Conservation (phyloP, 345 rosid genomes). For the Ricinus communis region DNA sequence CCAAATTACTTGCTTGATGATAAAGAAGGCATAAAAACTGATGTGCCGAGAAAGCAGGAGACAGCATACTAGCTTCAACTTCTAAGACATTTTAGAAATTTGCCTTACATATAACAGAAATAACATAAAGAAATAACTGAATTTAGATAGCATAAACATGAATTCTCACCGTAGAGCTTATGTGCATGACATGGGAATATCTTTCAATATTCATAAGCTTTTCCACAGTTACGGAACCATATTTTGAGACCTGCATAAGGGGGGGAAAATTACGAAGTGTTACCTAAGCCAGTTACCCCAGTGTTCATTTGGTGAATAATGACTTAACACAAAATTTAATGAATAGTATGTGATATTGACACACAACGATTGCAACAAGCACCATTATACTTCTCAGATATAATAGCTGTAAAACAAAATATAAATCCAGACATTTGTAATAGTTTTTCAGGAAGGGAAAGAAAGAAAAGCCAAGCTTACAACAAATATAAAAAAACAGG, state of each 20-base stretch:
- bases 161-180: slow-evolving; percentile 83
- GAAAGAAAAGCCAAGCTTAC: background rate
- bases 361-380: background rate
- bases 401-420: background rate
- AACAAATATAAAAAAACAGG: background rate
- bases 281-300: background rate
- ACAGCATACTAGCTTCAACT: background rate
- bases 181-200: slow-evolving; percentile 94
- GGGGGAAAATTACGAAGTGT: background rate
- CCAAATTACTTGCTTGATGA: background rate
- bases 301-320: background rate
- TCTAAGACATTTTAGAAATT: background rate
- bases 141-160: background rate
- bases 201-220: slow-evolving; percentile 87
- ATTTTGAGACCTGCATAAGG: slow-evolving; percentile 55
- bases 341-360: background rate
- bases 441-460: background rate
- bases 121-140: background rate
- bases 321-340: background rate
- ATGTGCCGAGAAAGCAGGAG: background rate
- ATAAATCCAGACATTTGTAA: background rate
- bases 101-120: background rate
- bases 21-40: background rate
- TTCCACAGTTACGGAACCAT: slow-evolving; percentile 84
- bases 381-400: background rate